Evolutionary conservation across 1,139 yeast species (phyloP), one percentile per base, ranked within the genome.

Genomic region (Keqinozyma sinolaborantium): DNA sequence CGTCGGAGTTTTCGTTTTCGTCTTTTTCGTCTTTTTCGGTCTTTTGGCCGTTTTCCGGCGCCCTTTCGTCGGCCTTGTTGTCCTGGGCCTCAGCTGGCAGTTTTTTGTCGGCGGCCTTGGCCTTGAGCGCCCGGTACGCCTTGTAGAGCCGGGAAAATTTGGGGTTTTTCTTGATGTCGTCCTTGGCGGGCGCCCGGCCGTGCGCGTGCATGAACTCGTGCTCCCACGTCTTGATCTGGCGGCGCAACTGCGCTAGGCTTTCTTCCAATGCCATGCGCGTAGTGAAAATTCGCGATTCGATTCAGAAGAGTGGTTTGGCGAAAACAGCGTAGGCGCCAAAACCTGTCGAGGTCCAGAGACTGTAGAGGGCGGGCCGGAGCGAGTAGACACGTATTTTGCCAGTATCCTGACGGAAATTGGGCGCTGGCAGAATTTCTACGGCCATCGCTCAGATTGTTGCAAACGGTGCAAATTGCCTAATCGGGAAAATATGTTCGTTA

Each of bases 211-310:
- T 45, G 48, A 79, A 82, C 6, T 47, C 49, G 35, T 70, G 63
- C 47, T 82, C 88, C 90, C 90, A 83, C 21, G 55, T 53, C 48
- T 82, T 83, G 33, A 83, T 74, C 42, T 72, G 69, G 23, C 52
- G 32, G 28, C 39, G 43, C 13, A 39, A 28, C 16, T 32, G 36
- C 11, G 26, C 25, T 15, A 42, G 28, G 21, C 30, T 32, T 4
- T 25, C 5, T 14, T 34, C 39, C 14, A 37, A 23, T 16, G 37
- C 16, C 42, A 39, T 38, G 25, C 25, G 25, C 12, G 12, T 23
- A 23, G 7, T 10, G 7, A 12, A 10, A 23, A 23, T 6, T n/a
- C n/a, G n/a, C n/a, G n/a, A n/a, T n/a, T n/a, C n/a, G 21, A 18
- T 18, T 18, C 10, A 18, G 10, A 18, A 18, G 21, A 18, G 21